These are phyloP conservation scores for Elaeis guineensis DNA, from an alignment of 176 grass and related monocot genomes.

Conservation along the genomic window DNA sequence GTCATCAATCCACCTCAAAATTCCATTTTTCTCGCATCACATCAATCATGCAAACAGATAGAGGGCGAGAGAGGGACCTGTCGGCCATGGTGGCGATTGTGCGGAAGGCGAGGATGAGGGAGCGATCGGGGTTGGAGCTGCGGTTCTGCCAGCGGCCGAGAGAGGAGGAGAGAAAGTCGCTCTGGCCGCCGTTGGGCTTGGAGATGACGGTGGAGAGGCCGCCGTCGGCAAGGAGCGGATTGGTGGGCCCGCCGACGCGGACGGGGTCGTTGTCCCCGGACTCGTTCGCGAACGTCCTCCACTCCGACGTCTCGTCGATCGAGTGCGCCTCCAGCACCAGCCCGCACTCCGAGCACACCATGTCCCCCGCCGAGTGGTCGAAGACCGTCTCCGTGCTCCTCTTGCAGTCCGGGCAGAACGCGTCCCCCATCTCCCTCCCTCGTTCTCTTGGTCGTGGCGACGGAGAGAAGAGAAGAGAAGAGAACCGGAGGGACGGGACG, in stretches of 20 bases:
- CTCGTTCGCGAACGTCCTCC: constrained; percentile 90
- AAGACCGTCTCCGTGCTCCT: constrained; percentile 78
- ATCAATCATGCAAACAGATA: background rate
- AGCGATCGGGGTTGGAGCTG: constrained; percentile 62
- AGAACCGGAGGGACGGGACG: background rate
- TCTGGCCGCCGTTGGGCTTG: constrained; percentile 67
- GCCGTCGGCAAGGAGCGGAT: constrained; percentile 72
- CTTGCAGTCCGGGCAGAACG: constrained; percentile 89
- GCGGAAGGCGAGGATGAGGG: constrained; percentile 72
- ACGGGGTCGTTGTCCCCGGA: constrained; percentile 78
- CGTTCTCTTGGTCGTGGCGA: background rate
- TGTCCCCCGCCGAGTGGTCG: constrained; percentile 87
- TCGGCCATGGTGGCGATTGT: constrained; percentile 89
- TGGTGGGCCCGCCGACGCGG: constrained; percentile 65
- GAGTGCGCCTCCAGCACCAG: constrained; percentile 81
- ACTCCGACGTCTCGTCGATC: constrained; percentile 88
- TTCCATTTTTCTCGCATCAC: too few species aligned
- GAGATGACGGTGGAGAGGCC: constrained; percentile 81
- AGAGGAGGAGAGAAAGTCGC: constrained; percentile 61
- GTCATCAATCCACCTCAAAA: too few species aligned
- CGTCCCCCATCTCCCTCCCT: constrained; percentile 38
- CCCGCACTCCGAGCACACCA: constrained; percentile 84
- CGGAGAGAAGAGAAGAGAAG: background rate
- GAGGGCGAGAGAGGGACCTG: constrained; percentile 14
- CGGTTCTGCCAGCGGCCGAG: constrained; percentile 79